phyloP scores from a whole-genome alignment of 768 basidiomycete species.

The Mycena maculata region DNA sequence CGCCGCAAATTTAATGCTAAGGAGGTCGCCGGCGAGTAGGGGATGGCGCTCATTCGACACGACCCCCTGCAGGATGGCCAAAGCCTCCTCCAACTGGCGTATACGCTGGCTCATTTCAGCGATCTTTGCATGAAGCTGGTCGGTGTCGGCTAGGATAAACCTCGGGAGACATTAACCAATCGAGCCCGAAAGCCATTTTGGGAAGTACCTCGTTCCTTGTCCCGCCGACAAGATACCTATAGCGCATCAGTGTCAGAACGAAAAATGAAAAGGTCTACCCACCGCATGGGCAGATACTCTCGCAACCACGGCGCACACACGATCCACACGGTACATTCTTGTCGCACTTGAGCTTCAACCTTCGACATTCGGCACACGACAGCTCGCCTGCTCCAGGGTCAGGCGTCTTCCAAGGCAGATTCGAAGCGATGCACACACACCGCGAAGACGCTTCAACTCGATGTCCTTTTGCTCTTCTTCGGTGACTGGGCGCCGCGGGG shows the following conservation, averaged over 20 bases:
- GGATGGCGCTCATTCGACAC: slow-evolving; percentile 71
- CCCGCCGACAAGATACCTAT: slow-evolving; percentile 63
- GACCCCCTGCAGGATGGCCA: slow-evolving; percentile 69
- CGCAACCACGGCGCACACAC: slow-evolving; percentile 67
- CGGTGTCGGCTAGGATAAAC: slow-evolving; percentile 75
- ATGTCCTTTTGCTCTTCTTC: slow-evolving; percentile 66
- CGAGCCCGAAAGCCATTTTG: not conserved
- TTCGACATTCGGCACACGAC: slow-evolving; percentile 65
- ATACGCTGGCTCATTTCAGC: slow-evolving; percentile 76
- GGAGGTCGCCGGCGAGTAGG: slow-evolving; percentile 63
- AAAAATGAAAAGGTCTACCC: slow-evolving; percentile 21
- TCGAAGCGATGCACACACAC: slow-evolving; percentile 37
- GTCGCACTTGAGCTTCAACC: slow-evolving; percentile 64
- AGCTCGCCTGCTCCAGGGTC: slow-evolving; percentile 54
- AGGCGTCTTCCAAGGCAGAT: slow-evolving; percentile 14
- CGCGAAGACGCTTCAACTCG: slow-evolving; percentile 61
- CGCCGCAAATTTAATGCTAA: slow-evolving; percentile 68
- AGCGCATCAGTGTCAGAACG: not conserved
- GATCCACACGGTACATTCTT: slow-evolving; percentile 65
- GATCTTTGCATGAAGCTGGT: slow-evolving; percentile 74
- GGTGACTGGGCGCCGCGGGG: slow-evolving; percentile 54
- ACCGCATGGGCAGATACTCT: slow-evolving; percentile 75
- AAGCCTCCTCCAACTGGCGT: slow-evolving; percentile 74
- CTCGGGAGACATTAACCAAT: slow-evolving; percentile 43
- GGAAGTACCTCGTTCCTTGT: slow-evolving; percentile 58